These are phyloP conservation scores for Fonsecaea erecta DNA, from an alignment of 2,329 filamentous ascomycete genomes.

Conservation along the genomic window DNA sequence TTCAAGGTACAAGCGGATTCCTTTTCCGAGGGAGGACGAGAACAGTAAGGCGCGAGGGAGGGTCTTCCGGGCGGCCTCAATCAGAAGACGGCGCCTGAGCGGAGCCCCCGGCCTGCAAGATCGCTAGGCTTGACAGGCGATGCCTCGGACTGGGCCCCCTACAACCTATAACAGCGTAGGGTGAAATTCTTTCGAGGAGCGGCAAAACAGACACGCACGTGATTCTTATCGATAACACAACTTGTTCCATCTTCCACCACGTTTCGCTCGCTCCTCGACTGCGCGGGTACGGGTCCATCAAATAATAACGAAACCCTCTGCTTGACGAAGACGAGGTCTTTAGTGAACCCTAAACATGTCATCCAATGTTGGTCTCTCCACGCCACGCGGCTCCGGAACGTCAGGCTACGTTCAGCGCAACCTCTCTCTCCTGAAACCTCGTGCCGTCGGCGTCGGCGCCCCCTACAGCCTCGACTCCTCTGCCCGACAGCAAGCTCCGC, in stretches of 20 bases:
- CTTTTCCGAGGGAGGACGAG: background rate
- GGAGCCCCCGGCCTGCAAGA: too few species aligned
- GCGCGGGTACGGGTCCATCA: too few species aligned
- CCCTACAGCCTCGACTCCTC: slow-evolving; percentile 62
- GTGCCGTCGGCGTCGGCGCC: slow-evolving; percentile 68
- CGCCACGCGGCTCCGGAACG: slow-evolving; percentile 91
- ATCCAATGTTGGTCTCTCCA: slow-evolving; percentile 94
- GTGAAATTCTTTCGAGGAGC: background rate
- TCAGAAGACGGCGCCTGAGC: background rate
- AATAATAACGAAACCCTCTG: too few species aligned
- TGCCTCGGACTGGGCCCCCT: too few species aligned
- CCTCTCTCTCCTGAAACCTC: slow-evolving; percentile 81
- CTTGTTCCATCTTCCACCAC: background rate
- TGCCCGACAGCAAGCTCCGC: slow-evolving; percentile 44
- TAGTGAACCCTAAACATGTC: slow-evolving; percentile 66
- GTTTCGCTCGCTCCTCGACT: background rate
- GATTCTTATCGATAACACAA: slow-evolving; percentile 19
- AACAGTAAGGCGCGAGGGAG: background rate
- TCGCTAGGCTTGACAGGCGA: too few species aligned
- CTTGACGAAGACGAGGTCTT: too few species aligned
- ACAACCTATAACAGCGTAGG: background rate
- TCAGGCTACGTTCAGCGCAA: slow-evolving; percentile 98
- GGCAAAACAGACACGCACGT: background rate
- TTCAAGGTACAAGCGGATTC: background rate
- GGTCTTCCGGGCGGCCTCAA: background rate